Base-by-base conservation (phyloP, 2,329 filamentous ascomycete species). In the Fusarium verticillioides region DNA sequence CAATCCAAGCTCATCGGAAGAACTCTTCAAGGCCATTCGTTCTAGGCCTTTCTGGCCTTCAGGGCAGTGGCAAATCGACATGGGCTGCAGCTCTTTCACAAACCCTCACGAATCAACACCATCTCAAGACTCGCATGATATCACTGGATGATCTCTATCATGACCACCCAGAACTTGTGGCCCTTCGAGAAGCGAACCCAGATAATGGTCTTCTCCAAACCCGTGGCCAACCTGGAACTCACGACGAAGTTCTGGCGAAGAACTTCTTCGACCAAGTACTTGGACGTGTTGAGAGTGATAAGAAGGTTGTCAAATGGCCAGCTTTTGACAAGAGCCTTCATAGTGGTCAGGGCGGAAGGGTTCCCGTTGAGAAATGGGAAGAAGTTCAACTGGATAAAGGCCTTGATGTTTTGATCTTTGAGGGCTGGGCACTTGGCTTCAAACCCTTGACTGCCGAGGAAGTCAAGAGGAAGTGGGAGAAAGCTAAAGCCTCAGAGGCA, bases 31-130 rank as follows among this genome's bases (percentile, higher is more conserved):
- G 62, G 9, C 73, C 75, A 4, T 78, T 74, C 16, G 58, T 78
- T 2, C 57, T 78, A 1, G 76, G 76, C 2, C 53, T 78, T 26
- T 78, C 76, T 4, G 76, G 76, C 0, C 60, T 78, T 4, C 76
- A 78, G 54, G 76, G 76, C 15, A 78, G 76, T 32, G 76, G 76
- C 4, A 78, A 78, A 23, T 78, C 76, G 16, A 78, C 76, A 64
- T 78, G 76, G 76, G 76, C 76, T 16, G 61, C 54, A 32, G 75
- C 73, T 40, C 56, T 78, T 2, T 75, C 76, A 1, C n/a, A 64
- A 9, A 53, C 63, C 8, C 53, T 78, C 37, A 50, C 54, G 11
- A 54, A 13, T 4, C 60, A 72, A n/a, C 63, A 78, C 34, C 46
- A 57, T 8, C 56, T 78, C 34, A 74, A 68, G 18, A 74, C 73